Evolutionary conservation across 1,139 yeast genomes (phyloP).

Genomic region (Zygosaccharomyces sapae): DNA sequence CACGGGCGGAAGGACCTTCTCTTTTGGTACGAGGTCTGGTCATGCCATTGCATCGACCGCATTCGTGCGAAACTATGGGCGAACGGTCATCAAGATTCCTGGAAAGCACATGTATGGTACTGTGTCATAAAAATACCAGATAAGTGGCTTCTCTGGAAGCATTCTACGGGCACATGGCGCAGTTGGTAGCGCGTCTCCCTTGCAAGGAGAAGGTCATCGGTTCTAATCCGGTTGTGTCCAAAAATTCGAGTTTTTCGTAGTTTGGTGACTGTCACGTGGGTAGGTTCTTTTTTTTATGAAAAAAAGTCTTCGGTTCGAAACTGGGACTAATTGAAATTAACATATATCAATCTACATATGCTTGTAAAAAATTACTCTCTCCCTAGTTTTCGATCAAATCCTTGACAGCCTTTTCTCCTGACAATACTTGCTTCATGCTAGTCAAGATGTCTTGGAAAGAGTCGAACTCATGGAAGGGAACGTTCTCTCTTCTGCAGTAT

Average conservation of each 20-base stretch:
- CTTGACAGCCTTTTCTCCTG: slow-evolving; percentile 43
- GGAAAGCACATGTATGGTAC: too few species aligned
- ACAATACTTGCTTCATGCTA: slow-evolving; percentile 47
- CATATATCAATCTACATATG: too few species aligned
- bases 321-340: too few species aligned
- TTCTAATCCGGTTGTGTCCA: slow-evolving; percentile 38
- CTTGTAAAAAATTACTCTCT: too few species aligned
- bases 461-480: slow-evolving; percentile 81
- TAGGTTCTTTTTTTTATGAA: too few species aligned
- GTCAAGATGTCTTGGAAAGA: slow-evolving; percentile 67
- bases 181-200: slow-evolving; percentile 39
- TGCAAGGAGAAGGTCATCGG: slow-evolving; percentile 38
- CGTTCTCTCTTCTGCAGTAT: slow-evolving; percentile 71
- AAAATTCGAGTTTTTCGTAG: too few species aligned
- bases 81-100: too few species aligned
- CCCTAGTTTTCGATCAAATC: slow-evolving; percentile 41
- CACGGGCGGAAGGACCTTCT: too few species aligned
- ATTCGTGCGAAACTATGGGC: neutral
- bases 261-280: too few species aligned
- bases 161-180: slow-evolving; percentile 39
- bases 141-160: too few species aligned
- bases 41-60: neutral
- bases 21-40: neutral
- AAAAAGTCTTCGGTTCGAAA: too few species aligned
- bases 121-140: too few species aligned